Evolutionary conservation across 2,329 filamentous ascomycete species (phyloP), one percentile per base, ranked within the genome.

Genomic region (Sporothrix euskadiensis): DNA sequence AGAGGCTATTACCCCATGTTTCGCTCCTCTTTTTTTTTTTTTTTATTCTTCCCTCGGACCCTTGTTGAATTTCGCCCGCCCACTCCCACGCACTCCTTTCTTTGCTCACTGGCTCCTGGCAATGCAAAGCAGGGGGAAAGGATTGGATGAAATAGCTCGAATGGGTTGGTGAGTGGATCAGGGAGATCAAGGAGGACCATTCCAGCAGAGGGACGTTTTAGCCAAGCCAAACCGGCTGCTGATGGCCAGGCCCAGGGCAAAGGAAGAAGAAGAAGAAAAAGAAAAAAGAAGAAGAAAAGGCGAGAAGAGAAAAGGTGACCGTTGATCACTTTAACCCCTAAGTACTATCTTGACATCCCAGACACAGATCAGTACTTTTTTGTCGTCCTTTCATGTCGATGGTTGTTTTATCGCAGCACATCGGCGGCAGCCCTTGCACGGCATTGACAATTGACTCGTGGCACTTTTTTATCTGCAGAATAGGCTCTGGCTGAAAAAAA

Each of bases 371-470:
- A 26, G 41, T 44, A 32, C 44, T 52, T 52, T 57, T 41, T 44
- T 39, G n/a, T 16, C 52, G 14, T 49, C 56, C 39, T 61, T 63
- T 44, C 54, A 32, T 39, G 14, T 39, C 59, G 10, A 54, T 71
- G 30, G 16, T 39, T 44, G 47, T 44, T 47, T 30, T 47, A 49
- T 54, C 26, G 6, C 41, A 44, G 30, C 44, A 9, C 10, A 26
- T 32, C 44, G 59, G 54, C 39, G 44, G 22, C 35, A 8, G 61
- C 12, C 35, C 44, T 57, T 39, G 57, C 71, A 57, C 71, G 71
- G 71, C 71, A 66, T 68, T 72, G 71, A 68, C 61, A 30, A 66
- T 68, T 72, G 71, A 57, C 61, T 44, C 19, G 32, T 26, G 47
- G 49, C 22, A 44, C 71, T 49, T 44, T n/a, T n/a, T 30, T 6